phyloP scores from a whole-genome alignment of 345 rosid genomes.

The Brassica rapa region DNA sequence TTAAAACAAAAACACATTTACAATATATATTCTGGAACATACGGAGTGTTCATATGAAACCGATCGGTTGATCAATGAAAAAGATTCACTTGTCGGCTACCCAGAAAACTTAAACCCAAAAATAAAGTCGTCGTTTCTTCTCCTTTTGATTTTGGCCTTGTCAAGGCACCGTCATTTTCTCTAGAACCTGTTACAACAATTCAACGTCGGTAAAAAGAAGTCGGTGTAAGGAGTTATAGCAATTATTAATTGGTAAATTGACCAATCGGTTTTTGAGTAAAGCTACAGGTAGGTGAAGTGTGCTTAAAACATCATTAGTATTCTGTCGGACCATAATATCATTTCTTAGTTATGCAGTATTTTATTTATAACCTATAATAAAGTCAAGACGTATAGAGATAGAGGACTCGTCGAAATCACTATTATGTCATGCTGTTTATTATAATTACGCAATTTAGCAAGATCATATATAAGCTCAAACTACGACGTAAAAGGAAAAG shows the following conservation, averaged over 20 bases:
- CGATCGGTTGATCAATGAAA: too few relatives aligned
- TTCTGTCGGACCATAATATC: constrained; percentile 30
- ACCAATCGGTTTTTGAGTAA: constrained; percentile 22
- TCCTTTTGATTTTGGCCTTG: too few relatives aligned
- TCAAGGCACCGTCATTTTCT: too few relatives aligned
- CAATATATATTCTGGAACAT: too few relatives aligned
- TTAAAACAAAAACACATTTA: too few relatives aligned
- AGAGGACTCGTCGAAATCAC: constrained; percentile 21
- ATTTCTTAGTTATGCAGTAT: neutral
- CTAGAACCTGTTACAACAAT: too few relatives aligned
- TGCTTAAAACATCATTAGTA: constrained; percentile 41
- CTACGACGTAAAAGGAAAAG: neutral
- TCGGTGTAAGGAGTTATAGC: constrained; percentile 1
- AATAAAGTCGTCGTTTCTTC: too few relatives aligned
- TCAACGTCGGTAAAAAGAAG: too few relatives aligned
- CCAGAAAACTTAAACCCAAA: too few relatives aligned
- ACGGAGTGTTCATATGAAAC: too few relatives aligned
- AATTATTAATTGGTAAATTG: constrained; percentile 29
- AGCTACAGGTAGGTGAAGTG: constrained; percentile 36
- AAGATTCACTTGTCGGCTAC: too few relatives aligned
- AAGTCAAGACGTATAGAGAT: constrained; percentile 16
- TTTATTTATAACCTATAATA: constrained; percentile 7
- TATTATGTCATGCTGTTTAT: constrained; percentile 25
- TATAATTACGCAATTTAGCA: constrained; percentile 11
- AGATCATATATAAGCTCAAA: constrained; percentile 12